Percentiles rank a stretch among this genome's conserved stretches.
Conservation (phyloP, 83 land plant genomes). For the Picea abies region DNA sequence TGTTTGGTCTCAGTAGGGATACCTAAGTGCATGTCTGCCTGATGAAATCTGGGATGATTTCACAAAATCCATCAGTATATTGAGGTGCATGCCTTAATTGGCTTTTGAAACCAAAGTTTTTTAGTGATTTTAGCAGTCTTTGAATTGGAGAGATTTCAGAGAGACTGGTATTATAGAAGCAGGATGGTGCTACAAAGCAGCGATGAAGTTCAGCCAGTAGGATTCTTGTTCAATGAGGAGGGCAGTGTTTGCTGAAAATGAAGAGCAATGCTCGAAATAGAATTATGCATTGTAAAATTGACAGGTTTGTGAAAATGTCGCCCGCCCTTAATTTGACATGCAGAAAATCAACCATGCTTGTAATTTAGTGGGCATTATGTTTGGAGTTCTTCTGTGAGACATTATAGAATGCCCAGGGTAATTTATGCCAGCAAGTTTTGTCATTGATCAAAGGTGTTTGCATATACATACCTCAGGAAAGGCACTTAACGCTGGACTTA, state of each 20-base stretch:
- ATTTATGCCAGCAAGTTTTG: no score
- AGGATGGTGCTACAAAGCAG: constrained; percentile 1
- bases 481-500: not conserved
- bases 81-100: not conserved
- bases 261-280: constrained; percentile 3
- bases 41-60: not conserved
- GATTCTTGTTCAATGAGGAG: not conserved
- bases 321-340: constrained; percentile 14
- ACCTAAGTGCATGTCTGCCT: not conserved
- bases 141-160: not conserved
- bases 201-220: constrained; percentile 6
- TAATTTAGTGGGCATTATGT: constrained; percentile 12
- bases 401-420: not conserved
- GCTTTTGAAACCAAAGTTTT: not conserved
- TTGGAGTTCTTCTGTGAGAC: constrained; percentile 16
- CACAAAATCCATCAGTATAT: not conserved
- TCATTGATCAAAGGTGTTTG: no score
- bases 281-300: constrained; percentile 5
- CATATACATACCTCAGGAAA: not conserved
- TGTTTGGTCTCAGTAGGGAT: not conserved
- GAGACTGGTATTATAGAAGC: constrained; percentile 3
- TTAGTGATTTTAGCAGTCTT: not conserved
- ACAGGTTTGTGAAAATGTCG: constrained; percentile 11
- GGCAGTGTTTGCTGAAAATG: not conserved
- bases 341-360: constrained; percentile 15